Conservation (phyloP, 768 basidiomycete genomes). For the Serpula lacrymans region DNA sequence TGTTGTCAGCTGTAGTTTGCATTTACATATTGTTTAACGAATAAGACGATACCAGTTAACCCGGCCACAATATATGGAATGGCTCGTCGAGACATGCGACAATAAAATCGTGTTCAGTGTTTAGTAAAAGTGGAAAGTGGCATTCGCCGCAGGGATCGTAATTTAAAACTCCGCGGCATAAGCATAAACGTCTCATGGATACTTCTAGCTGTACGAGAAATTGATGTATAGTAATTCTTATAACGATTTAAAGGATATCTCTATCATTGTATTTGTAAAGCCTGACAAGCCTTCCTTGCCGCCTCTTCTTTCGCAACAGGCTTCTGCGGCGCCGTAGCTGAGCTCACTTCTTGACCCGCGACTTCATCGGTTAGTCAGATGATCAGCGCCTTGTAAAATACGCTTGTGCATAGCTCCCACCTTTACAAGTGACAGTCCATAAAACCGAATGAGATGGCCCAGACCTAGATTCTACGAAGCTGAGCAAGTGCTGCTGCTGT, state of each 20-base stretch:
- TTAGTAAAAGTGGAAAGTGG: neutral
- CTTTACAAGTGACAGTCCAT: conserved; percentile 59
- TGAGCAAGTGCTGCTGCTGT: conserved; percentile 29
- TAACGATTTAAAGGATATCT: neutral
- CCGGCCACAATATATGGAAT: conserved; percentile 55
- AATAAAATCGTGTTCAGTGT: neutral
- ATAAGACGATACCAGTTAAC: conserved; percentile 45
- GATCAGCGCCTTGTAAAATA: no score
- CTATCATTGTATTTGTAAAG: conserved; percentile 17
- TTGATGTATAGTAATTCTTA: neutral
- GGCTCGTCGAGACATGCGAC: conserved; percentile 35
- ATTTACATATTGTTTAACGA: neutral
- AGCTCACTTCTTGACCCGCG: conserved; percentile 43
- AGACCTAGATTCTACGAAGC: conserved; percentile 35
- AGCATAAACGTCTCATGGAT: neutral
- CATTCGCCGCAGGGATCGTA: conserved; percentile 3
- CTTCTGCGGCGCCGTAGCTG: conserved; percentile 42
- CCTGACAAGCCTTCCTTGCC: conserved; percentile 41
- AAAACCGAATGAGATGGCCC: conserved; percentile 40
- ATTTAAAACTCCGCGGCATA: conserved; percentile 1
- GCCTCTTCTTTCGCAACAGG: conserved; percentile 46
- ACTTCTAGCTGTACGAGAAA: neutral
- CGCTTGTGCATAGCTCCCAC: conserved; percentile 39
- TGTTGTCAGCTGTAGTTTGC: conserved; percentile 2
- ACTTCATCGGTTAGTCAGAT: no score